Percentiles rank a stretch among this genome's conserved stretches.
Conservation (phyloP, 106 monocot species). For the Dendrobium chrysotoxum region DNA sequence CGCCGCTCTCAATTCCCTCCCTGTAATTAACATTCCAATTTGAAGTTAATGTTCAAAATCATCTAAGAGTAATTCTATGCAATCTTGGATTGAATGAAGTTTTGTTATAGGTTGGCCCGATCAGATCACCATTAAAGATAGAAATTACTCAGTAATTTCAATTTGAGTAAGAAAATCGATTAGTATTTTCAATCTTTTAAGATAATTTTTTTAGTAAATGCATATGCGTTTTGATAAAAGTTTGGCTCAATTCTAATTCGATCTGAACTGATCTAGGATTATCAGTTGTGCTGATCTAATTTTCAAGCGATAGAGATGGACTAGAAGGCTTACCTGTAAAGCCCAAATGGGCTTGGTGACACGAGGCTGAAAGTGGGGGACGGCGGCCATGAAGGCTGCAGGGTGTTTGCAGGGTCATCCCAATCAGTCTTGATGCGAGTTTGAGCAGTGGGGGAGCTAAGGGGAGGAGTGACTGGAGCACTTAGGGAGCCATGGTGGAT, state of each 20-base stretch:
- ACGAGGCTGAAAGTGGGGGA: slow-evolving; percentile 63
- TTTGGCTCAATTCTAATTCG: no score
- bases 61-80: no score
- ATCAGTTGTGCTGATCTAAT: no score
- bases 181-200: no score
- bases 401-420: slow-evolving; percentile 25
- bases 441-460: slow-evolving; percentile 52
- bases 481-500: slow-evolving; percentile 60
- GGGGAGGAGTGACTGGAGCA: slow-evolving; percentile 66
- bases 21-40: background rate
- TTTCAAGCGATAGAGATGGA: background rate
- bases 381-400: slow-evolving; percentile 38
- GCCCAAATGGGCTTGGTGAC: slow-evolving; percentile 30
- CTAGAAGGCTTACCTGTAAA: slow-evolving; percentile 2
- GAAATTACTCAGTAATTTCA: no score
- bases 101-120: no score
- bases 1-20: slow-evolving; percentile 11
- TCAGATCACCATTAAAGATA: no score
- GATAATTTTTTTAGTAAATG: no score
- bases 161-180: no score
- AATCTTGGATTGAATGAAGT: no score
- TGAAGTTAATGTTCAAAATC: background rate
- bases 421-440: slow-evolving; percentile 50
- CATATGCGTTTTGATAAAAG: no score
- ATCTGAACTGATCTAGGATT: no score